These are phyloP conservation scores for Hymenoscyphus infarciens DNA, from an alignment of 2,329 filamentous ascomycete genomes.

Conservation along the genomic window DNA sequence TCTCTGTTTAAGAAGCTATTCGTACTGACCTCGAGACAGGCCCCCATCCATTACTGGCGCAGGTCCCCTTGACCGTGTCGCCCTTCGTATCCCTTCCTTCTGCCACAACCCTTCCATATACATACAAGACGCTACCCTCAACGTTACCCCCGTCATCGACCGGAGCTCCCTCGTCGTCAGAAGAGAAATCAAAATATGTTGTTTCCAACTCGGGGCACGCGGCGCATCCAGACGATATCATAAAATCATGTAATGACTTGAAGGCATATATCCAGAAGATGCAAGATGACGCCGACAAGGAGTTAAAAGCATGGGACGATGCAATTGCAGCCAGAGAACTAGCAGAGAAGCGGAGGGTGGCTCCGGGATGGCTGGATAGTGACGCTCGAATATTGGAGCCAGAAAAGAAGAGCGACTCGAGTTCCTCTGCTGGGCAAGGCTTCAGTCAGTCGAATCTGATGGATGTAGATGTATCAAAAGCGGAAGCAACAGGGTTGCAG, in stretches of 20 bases:
- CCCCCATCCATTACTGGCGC: slow-evolving; percentile 82
- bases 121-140: slow-evolving; percentile 85
- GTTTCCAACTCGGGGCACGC: slow-evolving; percentile 74
- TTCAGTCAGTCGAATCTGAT: slow-evolving; percentile 27
- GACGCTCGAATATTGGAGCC: slow-evolving; percentile 67
- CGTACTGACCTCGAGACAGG: slow-evolving; percentile 42
- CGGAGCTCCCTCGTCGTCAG: slow-evolving; percentile 43
- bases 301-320: slow-evolving; percentile 68
- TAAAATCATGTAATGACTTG: slow-evolving; percentile 75
- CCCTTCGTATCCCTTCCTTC: slow-evolving; percentile 90
- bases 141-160: slow-evolving; percentile 73
- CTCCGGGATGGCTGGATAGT: slow-evolving; percentile 78
- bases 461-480: slow-evolving; percentile 33
- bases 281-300: slow-evolving; percentile 62
- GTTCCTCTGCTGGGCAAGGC: slow-evolving; percentile 12
- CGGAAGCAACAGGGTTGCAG: slow-evolving; percentile 31
- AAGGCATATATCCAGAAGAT: slow-evolving; percentile 70
- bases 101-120: slow-evolving; percentile 89
- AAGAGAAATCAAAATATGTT: slow-evolving; percentile 67
- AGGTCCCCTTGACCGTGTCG: slow-evolving; percentile 89
- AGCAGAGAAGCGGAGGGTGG: slow-evolving; percentile 74
- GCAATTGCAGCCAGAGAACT: slow-evolving; percentile 62
- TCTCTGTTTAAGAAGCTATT: not conserved
- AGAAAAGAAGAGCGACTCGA: slow-evolving; percentile 43
- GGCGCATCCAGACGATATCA: slow-evolving; percentile 82